Conservation (phyloP, 108 stramenopile species). For the Conticribra guillardii region DNA sequence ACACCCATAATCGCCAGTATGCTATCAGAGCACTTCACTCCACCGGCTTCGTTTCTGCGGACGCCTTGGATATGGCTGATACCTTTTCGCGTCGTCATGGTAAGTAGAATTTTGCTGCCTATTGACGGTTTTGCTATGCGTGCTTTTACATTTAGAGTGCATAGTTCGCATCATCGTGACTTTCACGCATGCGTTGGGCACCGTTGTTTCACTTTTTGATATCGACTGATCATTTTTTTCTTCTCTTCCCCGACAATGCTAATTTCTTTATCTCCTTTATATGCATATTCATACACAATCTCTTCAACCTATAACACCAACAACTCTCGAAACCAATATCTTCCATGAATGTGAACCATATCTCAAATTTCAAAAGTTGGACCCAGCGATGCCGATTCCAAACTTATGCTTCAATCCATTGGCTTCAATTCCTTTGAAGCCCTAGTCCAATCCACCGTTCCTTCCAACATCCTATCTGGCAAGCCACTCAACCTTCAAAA, state of each 20-base stretch:
- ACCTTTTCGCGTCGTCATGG: conserved; percentile 84
- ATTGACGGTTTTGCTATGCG: conserved; percentile 9
- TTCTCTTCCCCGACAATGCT: too few relatives aligned
- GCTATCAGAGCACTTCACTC: conserved; percentile 49
- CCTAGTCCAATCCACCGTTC: conserved; percentile 92
- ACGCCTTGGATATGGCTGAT: conserved; percentile 84
- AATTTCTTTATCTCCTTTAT: too few relatives aligned
- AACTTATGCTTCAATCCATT: conserved; percentile 86
- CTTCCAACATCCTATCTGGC: conserved; percentile 81
- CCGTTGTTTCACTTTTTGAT: background rate
- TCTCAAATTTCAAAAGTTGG: too few relatives aligned
- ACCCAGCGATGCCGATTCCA: conserved; percentile 74
- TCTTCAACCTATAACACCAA: too few relatives aligned
- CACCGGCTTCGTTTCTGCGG: conserved; percentile 32
- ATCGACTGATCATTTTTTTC: too few relatives aligned
- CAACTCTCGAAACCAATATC: too few relatives aligned
- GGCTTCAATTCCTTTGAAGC: conserved; percentile 90
- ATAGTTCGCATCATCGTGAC: too few relatives aligned
- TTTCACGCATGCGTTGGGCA: too few relatives aligned
- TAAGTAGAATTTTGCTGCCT: conserved; percentile 42
- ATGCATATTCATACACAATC: too few relatives aligned
- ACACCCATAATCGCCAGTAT: background rate
- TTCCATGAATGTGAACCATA: too few relatives aligned
- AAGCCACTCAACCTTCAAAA: conserved; percentile 77
- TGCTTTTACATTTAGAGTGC: too few relatives aligned